Evolutionary conservation across 345 rosid species (phyloP).

Genomic region (Eucalyptus victrix): DNA sequence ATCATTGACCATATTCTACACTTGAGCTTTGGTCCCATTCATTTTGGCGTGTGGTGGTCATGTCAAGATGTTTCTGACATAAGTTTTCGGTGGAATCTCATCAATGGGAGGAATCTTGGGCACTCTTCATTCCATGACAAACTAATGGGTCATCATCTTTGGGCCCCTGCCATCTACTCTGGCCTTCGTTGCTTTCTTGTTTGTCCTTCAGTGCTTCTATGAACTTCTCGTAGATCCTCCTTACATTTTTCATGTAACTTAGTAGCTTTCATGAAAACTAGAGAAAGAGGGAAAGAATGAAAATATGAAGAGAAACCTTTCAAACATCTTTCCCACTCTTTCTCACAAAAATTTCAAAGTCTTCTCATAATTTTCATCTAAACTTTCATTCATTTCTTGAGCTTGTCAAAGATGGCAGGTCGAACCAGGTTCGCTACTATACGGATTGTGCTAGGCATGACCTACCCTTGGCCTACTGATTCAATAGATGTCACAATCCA

Average conservation of each 20-base stretch:
- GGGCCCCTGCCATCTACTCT: background rate
- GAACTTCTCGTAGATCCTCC: background rate
- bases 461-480: background rate
- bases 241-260: background rate
- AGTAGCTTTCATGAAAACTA: background rate
- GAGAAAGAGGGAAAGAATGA: background rate
- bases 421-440: rapidly evolving
- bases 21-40: background rate
- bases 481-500: background rate
- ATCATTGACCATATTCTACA: background rate
- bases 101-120: background rate
- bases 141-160: background rate
- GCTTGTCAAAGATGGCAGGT: background rate
- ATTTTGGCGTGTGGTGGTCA: background rate
- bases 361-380: background rate
- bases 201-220: background rate
- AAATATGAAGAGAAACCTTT: background rate
- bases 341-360: background rate
- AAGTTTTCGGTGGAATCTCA: background rate
- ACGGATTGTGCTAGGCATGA: rapidly evolving
- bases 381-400: background rate
- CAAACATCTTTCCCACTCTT: background rate
- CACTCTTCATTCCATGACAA: background rate
- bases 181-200: background rate
- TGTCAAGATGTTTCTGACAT: background rate